These are phyloP conservation scores for Taphrina pruni DNA, from an alignment of 1,139 yeast species.

Conservation along the genomic window DNA sequence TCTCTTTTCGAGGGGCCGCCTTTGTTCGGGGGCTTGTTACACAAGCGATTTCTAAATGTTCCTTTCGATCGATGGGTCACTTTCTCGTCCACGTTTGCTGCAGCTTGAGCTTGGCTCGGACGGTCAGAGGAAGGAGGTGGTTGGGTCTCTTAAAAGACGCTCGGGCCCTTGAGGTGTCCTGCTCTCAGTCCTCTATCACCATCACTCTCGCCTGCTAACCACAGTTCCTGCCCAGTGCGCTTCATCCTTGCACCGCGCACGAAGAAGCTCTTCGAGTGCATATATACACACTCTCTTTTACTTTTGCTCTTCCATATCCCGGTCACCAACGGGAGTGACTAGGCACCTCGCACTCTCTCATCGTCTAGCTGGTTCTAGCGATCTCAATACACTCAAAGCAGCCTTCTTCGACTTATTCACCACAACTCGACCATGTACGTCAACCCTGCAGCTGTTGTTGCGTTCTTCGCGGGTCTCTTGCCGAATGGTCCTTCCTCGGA, in stretches of 20 bases:
- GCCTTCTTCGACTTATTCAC: not conserved
- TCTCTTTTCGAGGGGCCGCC: slow-evolving; percentile 1
- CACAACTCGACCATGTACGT: slow-evolving; percentile 15
- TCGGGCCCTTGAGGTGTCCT: not conserved
- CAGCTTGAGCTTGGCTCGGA: too few relatives aligned
- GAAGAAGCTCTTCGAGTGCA: not conserved
- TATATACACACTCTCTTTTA: not conserved
- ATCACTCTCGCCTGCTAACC: not conserved
- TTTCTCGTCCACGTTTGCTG: not conserved
- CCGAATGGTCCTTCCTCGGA: slow-evolving; percentile 11
- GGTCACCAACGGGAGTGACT: too few relatives aligned
- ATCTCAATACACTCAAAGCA: not conserved
- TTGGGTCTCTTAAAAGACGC: not conserved
- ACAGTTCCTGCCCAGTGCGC: not conserved
- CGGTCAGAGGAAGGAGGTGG: not conserved
- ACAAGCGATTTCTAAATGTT: slow-evolving; percentile 1
- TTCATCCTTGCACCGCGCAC: slow-evolving; percentile 1
- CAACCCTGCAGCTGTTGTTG: slow-evolving; percentile 29
- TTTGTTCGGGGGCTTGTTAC: not conserved
- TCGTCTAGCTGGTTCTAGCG: slow-evolving; percentile 20
- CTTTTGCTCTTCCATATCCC: not conserved
- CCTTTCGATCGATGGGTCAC: not conserved
- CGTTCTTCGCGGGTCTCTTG: slow-evolving; percentile 14
- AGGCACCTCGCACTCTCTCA: too few relatives aligned
- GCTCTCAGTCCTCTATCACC: not conserved